phyloP scores from a whole-genome alignment of 1,284 basidiomycete genomes.

The Sanghuangporus sanghuang region DNA sequence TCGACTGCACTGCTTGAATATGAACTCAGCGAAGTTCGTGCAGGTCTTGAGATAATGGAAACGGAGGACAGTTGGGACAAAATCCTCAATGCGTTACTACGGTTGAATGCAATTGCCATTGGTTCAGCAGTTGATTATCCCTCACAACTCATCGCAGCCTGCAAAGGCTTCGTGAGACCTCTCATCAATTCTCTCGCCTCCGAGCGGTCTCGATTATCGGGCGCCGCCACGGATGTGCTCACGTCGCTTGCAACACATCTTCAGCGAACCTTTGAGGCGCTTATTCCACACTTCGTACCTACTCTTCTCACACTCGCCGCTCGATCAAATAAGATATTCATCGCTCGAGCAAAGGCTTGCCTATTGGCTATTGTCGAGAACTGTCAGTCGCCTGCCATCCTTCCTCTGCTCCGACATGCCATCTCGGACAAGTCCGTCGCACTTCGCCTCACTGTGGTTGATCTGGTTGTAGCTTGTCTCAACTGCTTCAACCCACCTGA shows the following conservation, averaged over 20 bases:
- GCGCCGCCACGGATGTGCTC: conserved; percentile 63
- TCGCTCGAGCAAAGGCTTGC: conserved; percentile 57
- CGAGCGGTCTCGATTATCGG: conserved; percentile 75
- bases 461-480: conserved; percentile 59
- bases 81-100: conserved; percentile 52
- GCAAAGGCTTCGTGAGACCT: conserved; percentile 53
- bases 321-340: conserved; percentile 79
- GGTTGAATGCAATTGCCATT: conserved; percentile 51
- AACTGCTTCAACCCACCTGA: conserved; percentile 74
- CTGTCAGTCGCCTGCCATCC: conserved; percentile 63
- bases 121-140: conserved; percentile 54
- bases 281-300: conserved; percentile 67
- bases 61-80: conserved; percentile 82
- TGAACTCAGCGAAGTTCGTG: conserved; percentile 39
- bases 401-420: conserved; percentile 57
- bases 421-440: conserved; percentile 64
- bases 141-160: conserved; percentile 45
- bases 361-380: conserved; percentile 59
- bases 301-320: conserved; percentile 62
- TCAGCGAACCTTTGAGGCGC: conserved; percentile 58
- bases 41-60: conserved; percentile 52
- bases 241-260: conserved; percentile 49
- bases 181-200: conserved; percentile 63
- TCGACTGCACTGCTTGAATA: conserved; percentile 7
- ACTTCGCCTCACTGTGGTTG: conserved; percentile 58